Percentiles rank a stretch among this genome's conserved stretches.
These are phyloP conservation scores for Eimeria nieschulzi DNA, from an alignment of 169 alveolate genomes.

Conservation along the genomic window DNA sequence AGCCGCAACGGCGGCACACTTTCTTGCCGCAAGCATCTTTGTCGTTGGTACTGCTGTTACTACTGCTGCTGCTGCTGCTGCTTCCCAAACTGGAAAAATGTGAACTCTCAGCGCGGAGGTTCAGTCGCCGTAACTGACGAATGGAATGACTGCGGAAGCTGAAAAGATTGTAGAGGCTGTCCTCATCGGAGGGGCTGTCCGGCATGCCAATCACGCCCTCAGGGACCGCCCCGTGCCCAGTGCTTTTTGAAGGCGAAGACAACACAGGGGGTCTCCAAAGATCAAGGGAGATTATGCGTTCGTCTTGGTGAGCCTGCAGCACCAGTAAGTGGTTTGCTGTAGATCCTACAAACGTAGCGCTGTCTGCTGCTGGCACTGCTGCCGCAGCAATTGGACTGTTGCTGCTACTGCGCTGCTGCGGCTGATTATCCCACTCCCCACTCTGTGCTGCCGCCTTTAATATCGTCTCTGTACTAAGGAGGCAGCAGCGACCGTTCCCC, in stretches of 20 bases:
- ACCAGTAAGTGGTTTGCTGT: conserved; percentile 28
- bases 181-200: not conserved
- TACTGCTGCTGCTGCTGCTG: not conserved
- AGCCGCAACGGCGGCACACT: conserved; percentile 17
- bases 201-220: not conserved
- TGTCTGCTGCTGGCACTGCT: not conserved
- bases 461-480: conserved; percentile 39
- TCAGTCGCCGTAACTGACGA: not conserved
- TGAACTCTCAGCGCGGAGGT: conserved; percentile 5
- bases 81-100: not conserved
- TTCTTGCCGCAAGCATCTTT: conserved; percentile 4
- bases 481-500: conserved; percentile 41
- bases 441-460: conserved; percentile 11
- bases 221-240: not conserved
- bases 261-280: conserved; percentile 29
- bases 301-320: conserved; percentile 47
- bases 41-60: not conserved
- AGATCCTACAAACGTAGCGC: not conserved
- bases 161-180: conserved; percentile 8
- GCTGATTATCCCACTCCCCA: conserved; percentile 8
- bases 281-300: conserved; percentile 37
- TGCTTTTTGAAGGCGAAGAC: not conserved
- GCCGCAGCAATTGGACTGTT: not conserved
- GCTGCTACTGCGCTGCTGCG: not conserved
- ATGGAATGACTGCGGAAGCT: conserved; percentile 23